Evolutionary conservation across 2,329 filamentous ascomycete genomes (phyloP).

Genomic region (Dactylellina cionopaga): DNA sequence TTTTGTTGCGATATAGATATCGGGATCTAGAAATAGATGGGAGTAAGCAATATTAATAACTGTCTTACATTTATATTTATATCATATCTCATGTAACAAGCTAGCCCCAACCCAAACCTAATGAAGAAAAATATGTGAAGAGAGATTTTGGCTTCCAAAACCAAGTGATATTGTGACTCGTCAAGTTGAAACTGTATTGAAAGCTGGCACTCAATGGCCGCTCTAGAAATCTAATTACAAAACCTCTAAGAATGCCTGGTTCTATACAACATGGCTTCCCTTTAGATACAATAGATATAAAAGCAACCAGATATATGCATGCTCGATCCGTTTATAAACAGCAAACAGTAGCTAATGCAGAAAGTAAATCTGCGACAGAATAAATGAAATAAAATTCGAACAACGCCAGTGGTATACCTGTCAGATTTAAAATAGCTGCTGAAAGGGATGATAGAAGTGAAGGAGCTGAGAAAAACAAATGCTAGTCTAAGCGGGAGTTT

Average conservation of each 20-base stretch:
- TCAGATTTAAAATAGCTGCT: background rate
- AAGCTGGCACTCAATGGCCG: conserved; percentile 19
- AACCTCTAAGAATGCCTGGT: too few relatives aligned
- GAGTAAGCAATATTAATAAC: too few relatives aligned
- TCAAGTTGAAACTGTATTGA: conserved; percentile 15
- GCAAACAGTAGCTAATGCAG: conserved; percentile 9
- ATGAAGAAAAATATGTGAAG: background rate
- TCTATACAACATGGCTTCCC: too few relatives aligned
- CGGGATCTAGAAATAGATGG: background rate
- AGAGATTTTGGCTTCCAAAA: background rate
- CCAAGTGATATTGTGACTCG: background rate
- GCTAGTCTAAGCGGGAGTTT: conserved; percentile 30
- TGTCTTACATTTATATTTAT: too few relatives aligned
- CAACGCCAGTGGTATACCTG: conserved; percentile 50
- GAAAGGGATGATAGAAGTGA: too few relatives aligned
- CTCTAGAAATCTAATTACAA: conserved; percentile 44
- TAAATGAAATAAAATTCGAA: conserved; percentile 7
- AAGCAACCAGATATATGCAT: conserved; percentile 14
- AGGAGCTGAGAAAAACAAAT: conserved; percentile 22
- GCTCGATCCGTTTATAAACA: conserved; percentile 43
- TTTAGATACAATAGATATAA: conserved; percentile 5
- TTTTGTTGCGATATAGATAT: too few relatives aligned
- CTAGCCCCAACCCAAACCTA: too few relatives aligned
- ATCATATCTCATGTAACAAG: too few relatives aligned
- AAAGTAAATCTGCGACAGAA: background rate